Percentiles rank a stretch among this genome's conserved stretches.
These are phyloP conservation scores for Sarocladium kiliense DNA, from an alignment of 2,329 filamentous ascomycete species.

Conservation along the genomic window DNA sequence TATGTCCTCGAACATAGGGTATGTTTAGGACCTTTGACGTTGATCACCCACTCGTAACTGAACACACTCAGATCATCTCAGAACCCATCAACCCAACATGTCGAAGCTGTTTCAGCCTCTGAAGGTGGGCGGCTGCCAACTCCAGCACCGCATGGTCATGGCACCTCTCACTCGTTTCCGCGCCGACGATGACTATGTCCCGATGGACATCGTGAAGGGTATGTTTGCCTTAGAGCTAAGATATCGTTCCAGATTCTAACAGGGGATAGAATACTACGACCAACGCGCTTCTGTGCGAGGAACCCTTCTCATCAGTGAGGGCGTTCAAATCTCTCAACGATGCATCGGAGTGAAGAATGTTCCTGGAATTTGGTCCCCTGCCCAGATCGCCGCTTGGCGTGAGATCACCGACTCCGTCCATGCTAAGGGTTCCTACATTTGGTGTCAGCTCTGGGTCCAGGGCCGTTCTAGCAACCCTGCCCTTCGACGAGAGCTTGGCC, in stretches of 20 bases:
- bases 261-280: conserved; percentile 18
- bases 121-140: conserved; percentile 13
- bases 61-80: too few species aligned
- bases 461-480: conserved; percentile 40
- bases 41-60: too few species aligned
- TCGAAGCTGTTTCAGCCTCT: conserved; percentile 13
- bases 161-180: conserved; percentile 19
- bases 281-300: conserved; percentile 27
- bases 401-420: conserved; percentile 57
- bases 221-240: background rate
- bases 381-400: conserved; percentile 55
- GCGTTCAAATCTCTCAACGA: conserved; percentile 43
- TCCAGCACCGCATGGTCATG: conserved; percentile 16
- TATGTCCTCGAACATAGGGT: too few species aligned
- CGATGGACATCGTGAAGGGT: conserved; percentile 15
- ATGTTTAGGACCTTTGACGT: too few species aligned
- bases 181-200: conserved; percentile 16
- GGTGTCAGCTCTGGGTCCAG: conserved; percentile 56
- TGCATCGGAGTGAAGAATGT: conserved; percentile 35
- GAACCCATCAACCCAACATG: background rate
- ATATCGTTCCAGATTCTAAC: background rate
- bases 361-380: conserved; percentile 51
- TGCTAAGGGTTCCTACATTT: conserved; percentile 53
- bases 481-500: background rate
- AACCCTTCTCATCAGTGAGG: conserved; percentile 53